These are phyloP conservation scores for Yamadazyma paraphyllophila DNA, from an alignment of 805 yeast species.

Conservation along the genomic window DNA sequence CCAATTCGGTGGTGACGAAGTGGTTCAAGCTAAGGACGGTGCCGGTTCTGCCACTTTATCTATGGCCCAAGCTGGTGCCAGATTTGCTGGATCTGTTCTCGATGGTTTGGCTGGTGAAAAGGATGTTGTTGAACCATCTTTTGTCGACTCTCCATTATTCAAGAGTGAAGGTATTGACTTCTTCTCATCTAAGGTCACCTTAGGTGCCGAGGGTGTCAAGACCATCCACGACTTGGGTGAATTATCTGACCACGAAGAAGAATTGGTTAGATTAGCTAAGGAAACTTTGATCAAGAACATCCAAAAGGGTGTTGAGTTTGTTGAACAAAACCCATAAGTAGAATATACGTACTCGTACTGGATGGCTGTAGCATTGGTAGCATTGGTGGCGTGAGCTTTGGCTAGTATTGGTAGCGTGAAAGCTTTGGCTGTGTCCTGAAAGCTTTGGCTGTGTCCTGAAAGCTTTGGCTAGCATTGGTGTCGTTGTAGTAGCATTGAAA, in stretches of 20 bases:
- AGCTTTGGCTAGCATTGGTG: too few species aligned
- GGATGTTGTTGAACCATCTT: conserved; percentile 66
- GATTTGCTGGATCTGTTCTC: conserved; percentile 64
- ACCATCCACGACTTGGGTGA: conserved; percentile 76
- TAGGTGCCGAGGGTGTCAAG: conserved; percentile 88
- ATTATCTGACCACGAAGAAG: conserved; percentile 76
- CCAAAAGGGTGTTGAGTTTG: conserved; percentile 89
- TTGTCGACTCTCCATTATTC: conserved; percentile 79
- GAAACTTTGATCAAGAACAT: conserved; percentile 89
- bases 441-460: too few species aligned
- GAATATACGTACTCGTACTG: neutral
- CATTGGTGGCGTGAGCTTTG: too few species aligned
- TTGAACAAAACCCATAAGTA: conserved; percentile 61
- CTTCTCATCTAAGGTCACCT: conserved; percentile 92
- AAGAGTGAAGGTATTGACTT: conserved; percentile 89
- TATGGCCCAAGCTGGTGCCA: conserved; percentile 90
- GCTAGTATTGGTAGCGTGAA: too few species aligned
- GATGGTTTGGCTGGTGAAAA: conserved; percentile 63
- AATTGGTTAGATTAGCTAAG: conserved; percentile 76
- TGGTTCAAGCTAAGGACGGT: conserved; percentile 89
- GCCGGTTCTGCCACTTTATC: conserved; percentile 92
- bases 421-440: too few species aligned
- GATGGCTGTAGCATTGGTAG: too few species aligned
- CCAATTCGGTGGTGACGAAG: conserved; percentile 96
- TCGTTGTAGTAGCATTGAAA: too few species aligned